Evolutionary conservation across 192 early-diverging fungal species (phyloP), one percentile per base, ranked within the genome.

Genomic region (Chytriomyces sp.): DNA sequence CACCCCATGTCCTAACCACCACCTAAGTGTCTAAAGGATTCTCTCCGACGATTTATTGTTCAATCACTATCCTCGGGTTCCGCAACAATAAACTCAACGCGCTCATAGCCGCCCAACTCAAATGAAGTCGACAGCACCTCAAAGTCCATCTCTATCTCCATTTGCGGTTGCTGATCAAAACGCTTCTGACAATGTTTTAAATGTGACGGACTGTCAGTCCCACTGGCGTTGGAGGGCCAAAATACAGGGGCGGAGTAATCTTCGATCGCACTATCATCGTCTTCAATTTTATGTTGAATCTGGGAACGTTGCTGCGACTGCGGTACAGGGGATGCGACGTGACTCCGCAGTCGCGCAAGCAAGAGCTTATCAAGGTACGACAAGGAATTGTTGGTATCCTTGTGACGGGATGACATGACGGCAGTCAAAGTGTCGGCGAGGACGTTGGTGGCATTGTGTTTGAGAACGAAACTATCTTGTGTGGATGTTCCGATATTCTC

Each of bases 351-450:
- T 7, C 49, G 19, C 2, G 39, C 41, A 17, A 73, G 61, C 38
- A 64, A 26, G 6, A 73, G 34, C 22, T 62, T 56, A 39, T 73
- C 72, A 14, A 73, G 49, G 52, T 73, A 73, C 7, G 60, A 54
- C 0, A 64, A 41, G 0, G 39, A 37, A 4, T 36, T 39, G 5
- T 59, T 41, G n/a, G n/a, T n/a, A n/a, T n/a, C n/a, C n/a, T n/a
- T n/a, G n/a, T n/a, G n/a, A n/a, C n/a, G n/a, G n/a, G n/a, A n/a
- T 39, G 70, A 60, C 1, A 25, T 12, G 17, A 2, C 59, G 17
- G 38, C 12, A 31, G 17, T 32, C 17, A 19, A 3, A 61, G 38
- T 36, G 59, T 61, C 36, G 33, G 38, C 14, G 14, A 8, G 12
- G 38, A 19, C 17, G 32, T 30, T 31, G 32, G 14, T 22, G 59